Conservation (phyloP, 2,329 filamentous ascomycete genomes). For the Truncatella angustata region DNA sequence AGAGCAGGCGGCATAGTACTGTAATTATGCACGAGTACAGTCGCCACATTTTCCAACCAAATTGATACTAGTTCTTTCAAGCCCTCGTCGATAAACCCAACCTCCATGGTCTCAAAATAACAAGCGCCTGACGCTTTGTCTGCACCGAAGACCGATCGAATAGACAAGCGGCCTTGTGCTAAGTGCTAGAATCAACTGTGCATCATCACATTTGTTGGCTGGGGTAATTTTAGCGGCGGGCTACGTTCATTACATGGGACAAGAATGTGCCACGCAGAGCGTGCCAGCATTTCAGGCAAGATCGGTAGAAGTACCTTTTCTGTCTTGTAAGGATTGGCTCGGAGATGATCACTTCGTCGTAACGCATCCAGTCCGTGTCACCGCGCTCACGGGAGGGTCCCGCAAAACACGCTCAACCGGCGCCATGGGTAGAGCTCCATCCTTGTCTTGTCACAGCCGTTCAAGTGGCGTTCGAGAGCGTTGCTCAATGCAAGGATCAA, state of each 20-base stretch:
- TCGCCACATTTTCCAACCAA: too few relatives aligned
- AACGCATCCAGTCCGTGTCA: neutral
- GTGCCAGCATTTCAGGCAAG: neutral
- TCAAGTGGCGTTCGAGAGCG: conserved; percentile 9
- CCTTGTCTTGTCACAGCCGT: conserved; percentile 4
- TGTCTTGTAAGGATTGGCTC: conserved; percentile 13
- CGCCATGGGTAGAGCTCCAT: conserved; percentile 8
- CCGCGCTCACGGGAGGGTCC: conserved; percentile 6
- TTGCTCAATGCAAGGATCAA: conserved; percentile 1
- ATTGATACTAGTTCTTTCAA: too few relatives aligned
- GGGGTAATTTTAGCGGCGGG: neutral
- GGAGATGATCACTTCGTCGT: conserved; percentile 15
- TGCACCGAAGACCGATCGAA: too few relatives aligned
- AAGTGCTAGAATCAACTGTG: neutral
- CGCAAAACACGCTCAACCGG: conserved; percentile 9
- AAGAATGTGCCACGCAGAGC: neutral
- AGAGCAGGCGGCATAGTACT: too few relatives aligned
- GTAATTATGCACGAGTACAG: too few relatives aligned
- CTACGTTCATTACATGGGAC: neutral
- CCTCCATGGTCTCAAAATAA: too few relatives aligned
- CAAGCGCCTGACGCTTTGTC: too few relatives aligned
- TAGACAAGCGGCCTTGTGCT: too few relatives aligned
- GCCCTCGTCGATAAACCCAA: too few relatives aligned
- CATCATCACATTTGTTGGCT: neutral
- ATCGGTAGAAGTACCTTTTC: neutral